These are phyloP conservation scores for Austroboletus novae-zelandiae DNA, from an alignment of 1,284 basidiomycete genomes.

Conservation along the genomic window DNA sequence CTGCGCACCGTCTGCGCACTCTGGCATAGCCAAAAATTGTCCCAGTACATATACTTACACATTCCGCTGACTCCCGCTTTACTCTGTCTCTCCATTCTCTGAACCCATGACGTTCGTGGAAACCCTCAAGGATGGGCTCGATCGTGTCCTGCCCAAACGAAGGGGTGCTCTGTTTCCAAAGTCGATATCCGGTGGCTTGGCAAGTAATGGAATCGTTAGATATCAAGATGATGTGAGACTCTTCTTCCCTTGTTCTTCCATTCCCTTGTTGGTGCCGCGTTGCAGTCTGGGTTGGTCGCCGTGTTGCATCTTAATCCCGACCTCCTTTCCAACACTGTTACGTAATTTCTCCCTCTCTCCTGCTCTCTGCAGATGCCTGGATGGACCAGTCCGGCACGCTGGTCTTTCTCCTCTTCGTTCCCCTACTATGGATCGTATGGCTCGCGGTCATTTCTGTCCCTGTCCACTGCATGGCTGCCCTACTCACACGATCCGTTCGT, in stretches of 20 bases:
- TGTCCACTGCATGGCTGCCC: background rate
- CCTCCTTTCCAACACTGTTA: slow-evolving; percentile 35
- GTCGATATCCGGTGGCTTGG: slow-evolving; percentile 49
- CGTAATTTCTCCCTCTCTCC: slow-evolving; percentile 53
- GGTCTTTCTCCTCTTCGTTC: slow-evolving; percentile 60
- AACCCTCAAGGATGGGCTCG: slow-evolving; percentile 28
- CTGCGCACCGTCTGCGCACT: slow-evolving; percentile 19
- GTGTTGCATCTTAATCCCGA: slow-evolving; percentile 20
- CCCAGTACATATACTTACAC: slow-evolving; percentile 2
- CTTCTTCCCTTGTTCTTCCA: slow-evolving; percentile 4
- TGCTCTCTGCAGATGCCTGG: slow-evolving; percentile 35
- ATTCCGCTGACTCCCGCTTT: background rate
- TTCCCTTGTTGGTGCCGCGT: slow-evolving; percentile 10
- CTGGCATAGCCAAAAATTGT: slow-evolving; percentile 8
- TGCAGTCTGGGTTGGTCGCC: slow-evolving; percentile 14
- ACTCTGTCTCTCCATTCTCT: background rate
- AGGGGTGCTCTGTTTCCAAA: slow-evolving; percentile 21
- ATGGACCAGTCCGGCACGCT: slow-evolving; percentile 47
- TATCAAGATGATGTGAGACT: slow-evolving; percentile 68
- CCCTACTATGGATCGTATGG: slow-evolving; percentile 59
- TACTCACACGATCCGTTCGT: slow-evolving; percentile 21
- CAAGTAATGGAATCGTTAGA: slow-evolving; percentile 55
- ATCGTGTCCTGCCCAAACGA: slow-evolving; percentile 28
- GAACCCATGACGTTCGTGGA: slow-evolving; percentile 23
- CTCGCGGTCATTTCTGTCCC: slow-evolving; percentile 53